Conservation (phyloP, 352 stramenopile genomes). For the Globisporangium paddicum region DNA sequence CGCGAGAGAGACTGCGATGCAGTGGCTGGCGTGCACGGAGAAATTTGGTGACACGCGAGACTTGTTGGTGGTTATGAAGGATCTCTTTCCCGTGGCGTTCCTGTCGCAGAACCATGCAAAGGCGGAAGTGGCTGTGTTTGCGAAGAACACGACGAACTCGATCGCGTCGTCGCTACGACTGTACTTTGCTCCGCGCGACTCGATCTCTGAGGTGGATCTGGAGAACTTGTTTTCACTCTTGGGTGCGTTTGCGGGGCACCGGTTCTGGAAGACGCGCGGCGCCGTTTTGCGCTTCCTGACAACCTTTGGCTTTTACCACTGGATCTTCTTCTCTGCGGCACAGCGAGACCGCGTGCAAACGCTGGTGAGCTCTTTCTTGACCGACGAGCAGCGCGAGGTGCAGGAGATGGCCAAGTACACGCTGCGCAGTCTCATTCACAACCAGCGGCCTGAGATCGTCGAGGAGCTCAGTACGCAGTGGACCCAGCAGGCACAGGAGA, state of each 20-base stretch:
- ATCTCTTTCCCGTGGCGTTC: conserved; percentile 61
- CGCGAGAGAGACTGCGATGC: conserved; percentile 65
- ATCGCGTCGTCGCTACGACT: conserved; percentile 56
- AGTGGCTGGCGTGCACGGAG: conserved; percentile 55
- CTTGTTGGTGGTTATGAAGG: conserved; percentile 35
- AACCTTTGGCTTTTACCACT: conserved; percentile 75
- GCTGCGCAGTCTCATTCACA: conserved; percentile 59
- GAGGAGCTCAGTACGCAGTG: conserved; percentile 33
- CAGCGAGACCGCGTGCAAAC: conserved; percentile 43
- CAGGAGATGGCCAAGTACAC: conserved; percentile 79
- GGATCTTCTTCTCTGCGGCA: conserved; percentile 36
- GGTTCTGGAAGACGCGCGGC: conserved; percentile 62
- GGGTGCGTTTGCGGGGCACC: conserved; percentile 33
- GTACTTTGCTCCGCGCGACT: conserved; percentile 15
- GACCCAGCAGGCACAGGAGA: conserved; percentile 28
- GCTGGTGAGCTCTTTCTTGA: conserved; percentile 50
- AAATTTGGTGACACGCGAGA: conserved; percentile 42
- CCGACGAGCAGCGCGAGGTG: conserved; percentile 70
- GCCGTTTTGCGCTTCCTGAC: conserved; percentile 71
- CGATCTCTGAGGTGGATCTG: conserved; percentile 6
- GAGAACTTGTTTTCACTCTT: conserved; percentile 34
- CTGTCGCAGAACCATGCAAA: conserved; percentile 65
- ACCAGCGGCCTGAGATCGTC: conserved; percentile 33
- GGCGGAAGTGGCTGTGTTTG: conserved; percentile 58
- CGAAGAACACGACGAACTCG: conserved; percentile 53